A percentile compares a stretch with the other conserved stretches of the same genome.
Conservation (phyloP, 495 filamentous ascomycete genomes). For the Annulohypoxylon stygium region DNA sequence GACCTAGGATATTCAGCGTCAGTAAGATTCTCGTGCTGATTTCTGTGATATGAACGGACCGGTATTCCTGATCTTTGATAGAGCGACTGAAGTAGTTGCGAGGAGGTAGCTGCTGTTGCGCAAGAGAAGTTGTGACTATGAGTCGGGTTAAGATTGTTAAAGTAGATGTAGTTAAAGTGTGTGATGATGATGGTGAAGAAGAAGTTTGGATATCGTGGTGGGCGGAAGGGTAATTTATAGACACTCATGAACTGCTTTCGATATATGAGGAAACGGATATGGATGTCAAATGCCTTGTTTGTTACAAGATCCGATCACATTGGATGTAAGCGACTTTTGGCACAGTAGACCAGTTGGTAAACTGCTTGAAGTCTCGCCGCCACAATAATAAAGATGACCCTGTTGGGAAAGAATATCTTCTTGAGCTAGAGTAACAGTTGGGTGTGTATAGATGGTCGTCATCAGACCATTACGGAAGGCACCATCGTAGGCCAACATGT, state of each 20-base stretch:
- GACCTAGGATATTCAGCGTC: constrained; percentile 18
- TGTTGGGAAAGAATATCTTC: constrained; percentile 35
- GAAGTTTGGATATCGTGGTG: constrained; percentile 31
- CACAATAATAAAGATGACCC: constrained; percentile 14
- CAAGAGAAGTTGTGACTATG: constrained; percentile 6
- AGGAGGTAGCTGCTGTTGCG: constrained; percentile 6
- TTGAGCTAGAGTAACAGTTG: constrained; percentile 39
- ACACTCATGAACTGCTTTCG: constrained; percentile 23
- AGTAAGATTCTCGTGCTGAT: constrained; percentile 5
- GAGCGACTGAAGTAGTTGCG: constrained; percentile 1
- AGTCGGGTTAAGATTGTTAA: constrained; percentile 14
- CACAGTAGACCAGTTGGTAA: constrained; percentile 33
- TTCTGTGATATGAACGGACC: constrained; percentile 14
- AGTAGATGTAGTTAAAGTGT: constrained; percentile 26
- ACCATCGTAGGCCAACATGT: constrained; percentile 33
- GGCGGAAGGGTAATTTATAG: constrained; percentile 41
- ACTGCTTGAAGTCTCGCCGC: constrained; percentile 35
- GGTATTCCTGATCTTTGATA: constrained; percentile 16
- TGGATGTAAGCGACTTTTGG: constrained; percentile 29
- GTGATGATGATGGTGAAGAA: constrained; percentile 33
- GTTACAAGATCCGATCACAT: constrained; percentile 22
- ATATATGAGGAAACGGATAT: constrained; percentile 34
- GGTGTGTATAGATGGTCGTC: constrained; percentile 43
- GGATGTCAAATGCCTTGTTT: constrained; percentile 38
- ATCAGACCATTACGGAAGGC: constrained; percentile 39